Base-by-base conservation (phyloP, 2,329 filamentous ascomycete species). In the Sarocladium oryzae region DNA sequence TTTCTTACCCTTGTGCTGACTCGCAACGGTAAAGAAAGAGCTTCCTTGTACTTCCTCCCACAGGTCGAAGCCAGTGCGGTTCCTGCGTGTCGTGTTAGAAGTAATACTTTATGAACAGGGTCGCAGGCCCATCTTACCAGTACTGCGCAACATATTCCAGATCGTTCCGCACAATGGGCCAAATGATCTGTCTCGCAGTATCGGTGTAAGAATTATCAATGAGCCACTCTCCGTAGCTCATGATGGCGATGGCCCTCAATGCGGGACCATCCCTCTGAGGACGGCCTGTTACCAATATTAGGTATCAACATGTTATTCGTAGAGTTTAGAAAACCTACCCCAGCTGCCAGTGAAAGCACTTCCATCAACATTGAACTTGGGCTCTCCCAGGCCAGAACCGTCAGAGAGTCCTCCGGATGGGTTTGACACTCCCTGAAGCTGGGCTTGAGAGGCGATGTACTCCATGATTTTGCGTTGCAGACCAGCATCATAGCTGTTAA, bases 261-360 rank as follows among this genome's bases (percentile, higher is more conserved):
- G 88, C 81, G 21, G 89, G 88, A 0, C 88, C 88, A 66, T 93
- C 88, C 37, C 85, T 77, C 66, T 93, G 88, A 11, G 88, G 88
- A 18, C 88, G 81, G 24, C 86, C 70, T 72, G 50, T 0, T n/a
- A 3, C 9, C 9, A 18, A 24, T 10, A 15, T 46, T 24, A 46
- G 41, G 13, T 24, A 46, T 16, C 11, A 41, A 41, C 7, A 9
- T 11, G 9, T 18, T 8, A 28, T 35, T 58, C 24, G 63, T 46
- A n/a, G 11, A 16, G 15, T n/a, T 21, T 18, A 33, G 11, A 6
- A 51, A 32, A 8, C 63, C 52, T 54, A 64, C 73, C 88, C 88
- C 88, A 92, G 5, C 69, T 63, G 24, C 79, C 84, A 2, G 80
- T 86, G 63, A 81, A 90, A 7, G 80, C 73, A 9, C 72, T 78